Base-by-base conservation (phyloP, 164 flowering plant species). In the Stephania yunnanensis region DNA sequence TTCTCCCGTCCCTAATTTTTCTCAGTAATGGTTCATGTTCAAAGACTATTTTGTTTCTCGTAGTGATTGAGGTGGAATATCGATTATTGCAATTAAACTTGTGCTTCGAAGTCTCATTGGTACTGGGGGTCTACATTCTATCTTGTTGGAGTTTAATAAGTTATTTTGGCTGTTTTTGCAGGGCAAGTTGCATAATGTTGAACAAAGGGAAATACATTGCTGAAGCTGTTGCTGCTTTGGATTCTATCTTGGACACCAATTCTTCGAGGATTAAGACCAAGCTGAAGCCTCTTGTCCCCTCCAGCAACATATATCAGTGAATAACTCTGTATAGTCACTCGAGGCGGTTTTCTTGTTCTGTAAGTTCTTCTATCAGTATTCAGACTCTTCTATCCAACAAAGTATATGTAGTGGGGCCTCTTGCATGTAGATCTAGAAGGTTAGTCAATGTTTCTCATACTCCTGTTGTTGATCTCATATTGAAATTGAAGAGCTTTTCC, bases 131-230 rank as follows among this genome's bases (percentile, higher is more conserved):
- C 42, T 36, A 2, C 4, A 36, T 58, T 74, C 12, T 10, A 12
- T 42, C 10, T 10, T 15, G 52, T 58, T 58, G 19, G 25, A 58
- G 61, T 5, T 70, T 73, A 17, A 10, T 25, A 0, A 29, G 10
- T 31, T 17, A 53, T 53, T 53, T 58, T 46, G 67, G 20, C 22
- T 71, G 74, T 79, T 46, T 72, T 78, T 36, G 53, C 87, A 90
- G 94, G 87, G 82, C 89, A 74, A 86, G 86, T 67, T 88, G 94
- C 79, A 85, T 90, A 46, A 90, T 90, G 94, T 78, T 90, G 82
- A 90, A 90, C 89, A 90, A 90, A 78, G 94, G 94, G 58, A 87
- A 84, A 66, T 76, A 83, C 68, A 77, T 88, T 29, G 75, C 82
- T 70, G 83, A 87, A 81, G 90, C 89, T 36, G 87, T 90, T 78